Evolutionary conservation across 163 green algal genomes (phyloP).

Genomic region (Volvox carteri): DNA sequence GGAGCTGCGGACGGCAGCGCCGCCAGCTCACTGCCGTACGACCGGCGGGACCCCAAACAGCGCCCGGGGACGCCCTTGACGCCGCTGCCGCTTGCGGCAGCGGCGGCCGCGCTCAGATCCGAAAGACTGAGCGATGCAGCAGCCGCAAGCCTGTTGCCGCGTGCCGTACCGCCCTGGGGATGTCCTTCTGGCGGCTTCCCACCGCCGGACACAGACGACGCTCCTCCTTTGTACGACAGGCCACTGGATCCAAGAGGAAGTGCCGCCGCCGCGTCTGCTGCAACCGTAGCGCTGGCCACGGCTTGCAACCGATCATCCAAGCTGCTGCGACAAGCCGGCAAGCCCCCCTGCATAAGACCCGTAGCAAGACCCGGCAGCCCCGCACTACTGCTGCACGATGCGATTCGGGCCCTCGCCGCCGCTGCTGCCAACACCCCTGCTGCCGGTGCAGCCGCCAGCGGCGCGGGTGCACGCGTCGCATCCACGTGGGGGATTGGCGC

Average conservation of each 20-base stretch:
- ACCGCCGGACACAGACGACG: background rate
- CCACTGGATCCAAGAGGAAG: background rate
- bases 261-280: too few relatives aligned
- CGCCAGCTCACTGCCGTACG: background rate
- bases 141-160: background rate
- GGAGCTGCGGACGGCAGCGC: background rate
- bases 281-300: too few relatives aligned
- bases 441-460: background rate
- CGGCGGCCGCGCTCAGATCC: conserved; percentile 18
- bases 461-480: background rate
- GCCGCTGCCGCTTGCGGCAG: background rate
- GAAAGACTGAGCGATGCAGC: conserved; percentile 33
- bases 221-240: background rate
- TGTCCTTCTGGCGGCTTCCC: background rate
- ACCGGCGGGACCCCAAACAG: background rate
- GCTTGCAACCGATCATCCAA: too few relatives aligned
- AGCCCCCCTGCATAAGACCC: too few relatives aligned
- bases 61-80: conserved; percentile 52
- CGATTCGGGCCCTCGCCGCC: background rate
- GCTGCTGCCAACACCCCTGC: background rate
- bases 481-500: too few relatives aligned
- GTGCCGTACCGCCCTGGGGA: too few relatives aligned
- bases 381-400: too few relatives aligned
- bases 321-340: too few relatives aligned
- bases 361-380: too few relatives aligned